Evolutionary conservation across 768 basidiomycete species (phyloP), one percentile per base, ranked within the genome.

Genomic region (Pleurotus tuoliensis): DNA sequence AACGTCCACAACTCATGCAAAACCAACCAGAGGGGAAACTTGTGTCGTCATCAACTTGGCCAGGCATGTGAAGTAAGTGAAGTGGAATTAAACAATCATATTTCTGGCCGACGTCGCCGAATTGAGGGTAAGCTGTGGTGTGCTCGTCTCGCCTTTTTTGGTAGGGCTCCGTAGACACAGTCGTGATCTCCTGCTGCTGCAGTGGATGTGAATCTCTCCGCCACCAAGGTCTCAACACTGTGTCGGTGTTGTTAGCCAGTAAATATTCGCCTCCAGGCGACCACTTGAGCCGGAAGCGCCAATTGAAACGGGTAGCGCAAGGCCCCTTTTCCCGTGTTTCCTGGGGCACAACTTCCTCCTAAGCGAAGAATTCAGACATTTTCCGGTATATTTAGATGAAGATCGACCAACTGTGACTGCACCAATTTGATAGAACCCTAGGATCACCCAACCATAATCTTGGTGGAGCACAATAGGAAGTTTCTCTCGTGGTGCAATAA

Each of bases 201-300:
- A 22, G 18, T 9, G 12, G 16, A 53, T n/a, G 41, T 6, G 8
- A 16, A 5, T 41, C 39, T 4, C 5, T 13, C 15, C 39, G 37
- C 51, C 51, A 53, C 51, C 51, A 53, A 22, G 51, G 51, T 24
- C 39, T n/a, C 4, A 8, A 34, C 4, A 53, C 38, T 0, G 18
- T 39, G 5, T 20, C 38, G 9, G 3, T 11, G 4, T 16, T 5
- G 22, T 27, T 13, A n/a, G 37, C 7, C 9, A 53, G n/a, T 8
- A 53, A 39, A 13, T 53, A 53, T n/a, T 53, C 51, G 3, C 51
- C 51, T 16, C 51, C 51, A 40, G 18, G 22, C 16, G 51, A 40
- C 51, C 51, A 53, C 27, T 39, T 40, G 13, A 53, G 51, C 18
- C 51, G 51, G 39, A 53, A 53, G 13, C 39, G 34, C 51, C 51